Conservation (phyloP, 129 eudicot genomes). For the Heracleum sosnowskyi region DNA sequence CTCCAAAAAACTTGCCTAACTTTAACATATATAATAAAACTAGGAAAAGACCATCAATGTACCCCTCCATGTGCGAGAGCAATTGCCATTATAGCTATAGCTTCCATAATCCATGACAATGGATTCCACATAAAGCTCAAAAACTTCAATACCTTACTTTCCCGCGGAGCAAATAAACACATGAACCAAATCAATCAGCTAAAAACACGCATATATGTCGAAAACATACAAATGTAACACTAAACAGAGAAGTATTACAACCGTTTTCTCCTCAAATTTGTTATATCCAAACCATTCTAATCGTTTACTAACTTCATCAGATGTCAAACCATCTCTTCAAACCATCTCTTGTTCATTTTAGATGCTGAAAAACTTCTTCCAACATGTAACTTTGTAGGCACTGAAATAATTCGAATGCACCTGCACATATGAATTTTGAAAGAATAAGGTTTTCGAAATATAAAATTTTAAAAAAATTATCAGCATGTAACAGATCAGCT, state of each 20-base stretch:
- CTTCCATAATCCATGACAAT: conserved; percentile 95
- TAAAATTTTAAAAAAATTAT: too few species aligned
- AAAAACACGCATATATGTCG: background rate
- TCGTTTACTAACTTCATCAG: conserved; percentile 48
- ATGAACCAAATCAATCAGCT: background rate
- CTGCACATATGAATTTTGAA: too few species aligned
- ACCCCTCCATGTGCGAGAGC: conserved; percentile 95
- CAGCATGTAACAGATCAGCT: too few species aligned
- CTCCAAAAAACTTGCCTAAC: too few species aligned
- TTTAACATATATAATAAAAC: background rate
- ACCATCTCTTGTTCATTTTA: conserved; percentile 57
- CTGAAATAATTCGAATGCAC: too few species aligned
- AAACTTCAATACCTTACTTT: conserved; percentile 75
- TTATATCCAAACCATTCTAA: conserved; percentile 63
- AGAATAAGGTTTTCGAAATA: too few species aligned
- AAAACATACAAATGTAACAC: background rate
- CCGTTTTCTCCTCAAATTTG: conserved; percentile 83
- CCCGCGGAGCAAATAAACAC: conserved; percentile 26
- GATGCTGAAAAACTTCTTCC: conserved; percentile 65
- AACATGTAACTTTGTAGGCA: too few species aligned
- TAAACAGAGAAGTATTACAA: background rate
- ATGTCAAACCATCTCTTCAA: conserved; percentile 56
- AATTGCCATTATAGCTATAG: conserved; percentile 80
- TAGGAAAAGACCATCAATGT: background rate
- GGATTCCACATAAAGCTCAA: conserved; percentile 97